These are phyloP conservation scores for Teunomyces barrocoloradensis DNA, from an alignment of 805 yeast genomes.

Conservation along the genomic window DNA sequence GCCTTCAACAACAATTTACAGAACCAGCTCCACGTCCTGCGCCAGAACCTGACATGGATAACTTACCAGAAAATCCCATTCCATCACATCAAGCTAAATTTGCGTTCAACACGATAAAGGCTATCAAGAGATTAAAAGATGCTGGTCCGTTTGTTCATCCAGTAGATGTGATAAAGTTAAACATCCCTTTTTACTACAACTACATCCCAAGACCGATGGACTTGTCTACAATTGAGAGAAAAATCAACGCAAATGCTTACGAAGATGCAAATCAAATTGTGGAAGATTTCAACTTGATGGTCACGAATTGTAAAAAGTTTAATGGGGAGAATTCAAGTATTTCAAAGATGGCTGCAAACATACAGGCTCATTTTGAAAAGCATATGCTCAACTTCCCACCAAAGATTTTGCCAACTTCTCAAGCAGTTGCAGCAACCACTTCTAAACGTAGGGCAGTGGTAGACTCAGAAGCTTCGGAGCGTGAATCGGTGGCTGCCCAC, in stretches of 20 bases:
- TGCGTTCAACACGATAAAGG: constrained; percentile 74
- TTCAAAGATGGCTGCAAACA: constrained; percentile 86
- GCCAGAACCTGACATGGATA: constrained; percentile 67
- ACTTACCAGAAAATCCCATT: constrained; percentile 63
- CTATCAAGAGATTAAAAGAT: constrained; percentile 86
- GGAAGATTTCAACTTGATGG: constrained; percentile 82
- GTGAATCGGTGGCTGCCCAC: constrained; percentile 74
- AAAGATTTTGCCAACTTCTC: constrained; percentile 25
- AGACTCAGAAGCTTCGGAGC: constrained; percentile 29
- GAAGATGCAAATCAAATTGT: constrained; percentile 64
- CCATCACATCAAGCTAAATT: constrained; percentile 84
- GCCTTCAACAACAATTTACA: constrained; percentile 13
- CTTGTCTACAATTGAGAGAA: constrained; percentile 82
- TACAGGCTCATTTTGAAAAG: constrained; percentile 89
- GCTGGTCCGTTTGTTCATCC: constrained; percentile 88
- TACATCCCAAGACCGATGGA: constrained; percentile 90
- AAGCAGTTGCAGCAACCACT: constrained; percentile 21
- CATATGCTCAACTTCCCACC: constrained; percentile 92
- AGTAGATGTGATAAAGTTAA: constrained; percentile 83
- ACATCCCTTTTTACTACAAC: constrained; percentile 88
- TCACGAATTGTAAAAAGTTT: constrained; percentile 74
- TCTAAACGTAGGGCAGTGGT: constrained; percentile 44
- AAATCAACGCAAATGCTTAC: constrained; percentile 68
- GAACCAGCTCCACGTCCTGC: constrained; percentile 77
- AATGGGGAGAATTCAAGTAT: constrained; percentile 84